Evolutionary conservation across 345 rosid species (phyloP).

Genomic region (Murraya koenigii): DNA sequence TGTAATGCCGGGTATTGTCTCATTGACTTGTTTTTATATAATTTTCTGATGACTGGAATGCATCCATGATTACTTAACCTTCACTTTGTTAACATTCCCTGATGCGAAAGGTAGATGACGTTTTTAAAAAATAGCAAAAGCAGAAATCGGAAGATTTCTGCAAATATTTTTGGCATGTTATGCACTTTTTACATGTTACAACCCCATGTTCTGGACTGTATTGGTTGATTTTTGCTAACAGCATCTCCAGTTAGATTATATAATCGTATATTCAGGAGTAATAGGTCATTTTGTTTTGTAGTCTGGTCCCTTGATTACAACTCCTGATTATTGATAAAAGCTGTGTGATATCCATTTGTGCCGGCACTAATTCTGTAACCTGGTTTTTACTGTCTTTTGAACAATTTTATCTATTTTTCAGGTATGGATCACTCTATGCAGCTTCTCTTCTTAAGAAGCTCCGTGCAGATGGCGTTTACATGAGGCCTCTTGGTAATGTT

Average conservation of each 20-base stretch:
- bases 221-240: background rate
- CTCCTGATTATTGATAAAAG: too few relatives aligned
- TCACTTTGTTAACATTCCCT: background rate
- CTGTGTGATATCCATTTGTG: background rate
- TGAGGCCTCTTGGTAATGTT: conserved; percentile 85
- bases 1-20: conserved; percentile 63
- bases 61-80: background rate
- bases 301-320: too few relatives aligned
- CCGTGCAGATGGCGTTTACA: conserved; percentile 69
- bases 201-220: background rate
- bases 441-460: conserved; percentile 65
- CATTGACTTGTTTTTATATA: background rate
- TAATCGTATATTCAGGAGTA: background rate
- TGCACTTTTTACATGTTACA: background rate
- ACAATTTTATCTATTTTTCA: conserved; percentile 14
- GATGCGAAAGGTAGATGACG: background rate
- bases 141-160: background rate
- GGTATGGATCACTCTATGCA: conserved; percentile 72
- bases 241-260: background rate
- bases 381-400: background rate
- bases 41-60: conserved; percentile 1
- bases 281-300: too few relatives aligned
- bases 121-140: background rate
- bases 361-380: background rate
- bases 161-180: background rate